A percentile compares a stretch with the other conserved stretches of the same genome.
These are phyloP conservation scores for Elsinoe ampelina DNA, from an alignment of 2,329 filamentous ascomycete species.

Conservation along the genomic window DNA sequence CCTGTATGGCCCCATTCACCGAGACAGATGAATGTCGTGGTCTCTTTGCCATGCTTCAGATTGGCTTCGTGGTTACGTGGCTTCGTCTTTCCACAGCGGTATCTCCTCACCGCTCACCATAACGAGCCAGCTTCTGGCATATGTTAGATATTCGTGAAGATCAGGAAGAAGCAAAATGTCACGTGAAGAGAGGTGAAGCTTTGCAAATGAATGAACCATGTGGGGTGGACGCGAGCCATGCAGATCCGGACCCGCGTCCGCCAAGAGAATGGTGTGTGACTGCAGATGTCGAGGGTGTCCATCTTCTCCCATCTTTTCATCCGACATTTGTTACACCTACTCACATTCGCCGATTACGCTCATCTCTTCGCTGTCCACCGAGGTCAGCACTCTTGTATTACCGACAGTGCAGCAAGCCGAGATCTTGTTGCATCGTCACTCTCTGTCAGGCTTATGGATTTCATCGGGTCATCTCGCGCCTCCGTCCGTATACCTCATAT, in stretches of 20 bases:
- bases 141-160: not conserved
- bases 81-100: too few relatives aligned
- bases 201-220: slow-evolving; percentile 10
- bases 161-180: not conserved
- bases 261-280: not conserved
- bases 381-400: not conserved
- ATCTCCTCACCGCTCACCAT: too few relatives aligned
- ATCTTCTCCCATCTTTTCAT: not conserved
- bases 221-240: slow-evolving; percentile 24
- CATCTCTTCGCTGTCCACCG: not conserved
- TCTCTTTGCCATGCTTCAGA: slow-evolving; percentile 1
- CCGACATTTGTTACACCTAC: too few relatives aligned
- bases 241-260: not conserved
- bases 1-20: not conserved
- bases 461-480: slow-evolving; percentile 39
- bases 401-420: slow-evolving; percentile 13
- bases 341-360: not conserved
- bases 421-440: slow-evolving; percentile 14
- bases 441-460: slow-evolving; percentile 41
- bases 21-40: not conserved
- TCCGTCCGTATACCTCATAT: slow-evolving; percentile 44
- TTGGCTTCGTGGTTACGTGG: not conserved
- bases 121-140: not conserved
- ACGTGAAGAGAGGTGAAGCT: slow-evolving; percentile 19
- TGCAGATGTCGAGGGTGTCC: not conserved